Evolutionary conservation across 352 stramenopile species (phyloP), one percentile per base, ranked within the genome.

Genomic region (Globisporangium polare): DNA sequence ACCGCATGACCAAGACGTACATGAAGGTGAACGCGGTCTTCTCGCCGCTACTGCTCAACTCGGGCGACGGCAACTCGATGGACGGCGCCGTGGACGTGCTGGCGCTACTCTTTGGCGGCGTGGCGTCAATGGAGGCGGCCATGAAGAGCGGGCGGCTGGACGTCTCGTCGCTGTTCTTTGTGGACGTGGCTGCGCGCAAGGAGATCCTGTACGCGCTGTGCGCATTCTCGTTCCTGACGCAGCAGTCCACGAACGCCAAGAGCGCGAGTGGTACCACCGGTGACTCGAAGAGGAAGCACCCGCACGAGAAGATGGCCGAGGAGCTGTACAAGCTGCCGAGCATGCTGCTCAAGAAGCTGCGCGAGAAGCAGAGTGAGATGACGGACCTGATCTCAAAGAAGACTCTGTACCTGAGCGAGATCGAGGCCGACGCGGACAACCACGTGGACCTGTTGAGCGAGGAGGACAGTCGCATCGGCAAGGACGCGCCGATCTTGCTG

Each of bases 101-200:
- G 18, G 77, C 82, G n/a, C 52, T 93, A 47, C 61, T 93, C 41
- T 93, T 90, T 67, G 84, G 84, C 27, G 84, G 84, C 29, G 69
- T 88, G 18, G 55, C 63, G 6, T 86, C 82, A 0, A 93, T 93
- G 84, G 82, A 93, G 63, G 80, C 78, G 10, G 82, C 82, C 4
- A 90, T 93, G 73, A 92, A 90, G 62, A 90, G 66, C 37, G 82
- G 80, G 0, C 83, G 86, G 20, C 59, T 93, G 1, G 80, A 93
- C 55, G 75, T 93, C 9, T 92, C 82, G 17, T 77, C 80, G 18
- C 63, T 93, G 5, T 93, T 93, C 60, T 93, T 84, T 45, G 80
- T 93, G 6, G 76, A 88, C 45, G 62, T 83, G 22, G 66, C 73
- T 1, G 75, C 75, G 57, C 77, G 84, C 1, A 87, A 88, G 17